Base-by-base conservation (phyloP, 208 protist species). In the Leishmania tarentolae region DNA sequence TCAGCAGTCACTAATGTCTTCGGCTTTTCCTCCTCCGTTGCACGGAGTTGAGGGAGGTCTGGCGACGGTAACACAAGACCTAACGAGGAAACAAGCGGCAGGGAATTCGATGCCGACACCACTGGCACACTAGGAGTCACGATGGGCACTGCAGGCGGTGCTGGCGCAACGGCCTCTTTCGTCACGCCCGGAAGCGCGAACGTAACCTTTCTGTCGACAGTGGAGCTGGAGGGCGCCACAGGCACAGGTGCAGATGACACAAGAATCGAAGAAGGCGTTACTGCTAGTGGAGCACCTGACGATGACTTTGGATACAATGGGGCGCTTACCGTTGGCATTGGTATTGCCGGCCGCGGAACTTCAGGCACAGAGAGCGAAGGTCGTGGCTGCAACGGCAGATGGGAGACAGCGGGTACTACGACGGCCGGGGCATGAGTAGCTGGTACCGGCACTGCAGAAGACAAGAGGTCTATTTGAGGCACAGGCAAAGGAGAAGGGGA, bases 21-120 rank as follows among this genome's bases (percentile, higher is more conserved):
- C 4, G 80, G 46, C 17, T 37, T 59, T 63, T 75, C 77, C 50
- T 78, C 76, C 73, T 84, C 80, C 37, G 63, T 61, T 15, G 72
- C 68, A 50, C 47, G 57, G 7, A 82, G 80, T 2, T 56, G 52
- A 19, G 78, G 77, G 56, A 68, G 56, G 5, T 56, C 50, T 2
- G 53, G 11, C 57, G 77, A 5, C 28, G 61, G 63, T 21, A 57
- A 37, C 24, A n/a, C 21, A 47, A 56, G 31, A 42, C 17, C 35
- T 35, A 50, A 37, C 63, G 73, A 8, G 19, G 79, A 44, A 19
- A 19, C 53, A 52, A 28, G 8, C n/a, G 52, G 46, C 44, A 46
- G 31, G 31, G 72, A 15, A 17, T 46, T 42, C 15, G 19, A 57
- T 53, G 17, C 44, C 59, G 56, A 37, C 63, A 65, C 3, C 42